Evolutionary conservation across 2,329 filamentous ascomycete species (phyloP).

Genomic region (Sclerotinia minor): DNA sequence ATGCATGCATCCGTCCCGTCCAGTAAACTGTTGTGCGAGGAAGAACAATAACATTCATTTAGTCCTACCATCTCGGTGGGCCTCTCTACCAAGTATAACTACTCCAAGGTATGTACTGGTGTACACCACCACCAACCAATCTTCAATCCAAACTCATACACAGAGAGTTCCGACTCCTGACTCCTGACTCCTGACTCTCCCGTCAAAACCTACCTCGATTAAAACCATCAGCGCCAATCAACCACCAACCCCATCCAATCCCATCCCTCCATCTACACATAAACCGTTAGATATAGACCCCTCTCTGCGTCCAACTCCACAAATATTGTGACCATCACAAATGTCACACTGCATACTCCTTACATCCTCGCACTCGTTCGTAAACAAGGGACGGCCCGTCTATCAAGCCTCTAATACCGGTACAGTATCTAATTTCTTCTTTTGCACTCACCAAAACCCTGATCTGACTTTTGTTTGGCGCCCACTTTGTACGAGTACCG

Average conservation of each 20-base stretch:
- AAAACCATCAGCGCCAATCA: background rate
- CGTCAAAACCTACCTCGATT: background rate
- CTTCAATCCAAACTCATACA: background rate
- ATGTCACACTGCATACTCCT: background rate
- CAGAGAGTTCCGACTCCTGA: no score
- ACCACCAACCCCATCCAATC: background rate
- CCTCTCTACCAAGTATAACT: background rate
- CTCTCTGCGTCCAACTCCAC: slow-evolving; percentile 5
- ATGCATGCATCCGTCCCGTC: slow-evolving; percentile 5
- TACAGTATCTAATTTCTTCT: slow-evolving; percentile 6
- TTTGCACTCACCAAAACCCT: background rate
- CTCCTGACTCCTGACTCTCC: no score
- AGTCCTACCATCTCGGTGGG: background rate
- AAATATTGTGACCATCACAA: background rate
- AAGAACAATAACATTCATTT: background rate
- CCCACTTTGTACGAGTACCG: no score
- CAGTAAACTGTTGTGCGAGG: background rate
- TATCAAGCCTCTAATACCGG: background rate
- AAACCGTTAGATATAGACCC: background rate
- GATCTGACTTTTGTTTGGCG: background rate
- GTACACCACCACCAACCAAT: background rate
- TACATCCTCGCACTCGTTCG: no score
- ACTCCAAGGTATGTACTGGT: no score
- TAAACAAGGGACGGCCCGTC: slow-evolving; percentile 20
- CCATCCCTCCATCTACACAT: slow-evolving; percentile 7